Conservation (phyloP, 768 basidiomycete species). For the Tylopilus subfusipes region DNA sequence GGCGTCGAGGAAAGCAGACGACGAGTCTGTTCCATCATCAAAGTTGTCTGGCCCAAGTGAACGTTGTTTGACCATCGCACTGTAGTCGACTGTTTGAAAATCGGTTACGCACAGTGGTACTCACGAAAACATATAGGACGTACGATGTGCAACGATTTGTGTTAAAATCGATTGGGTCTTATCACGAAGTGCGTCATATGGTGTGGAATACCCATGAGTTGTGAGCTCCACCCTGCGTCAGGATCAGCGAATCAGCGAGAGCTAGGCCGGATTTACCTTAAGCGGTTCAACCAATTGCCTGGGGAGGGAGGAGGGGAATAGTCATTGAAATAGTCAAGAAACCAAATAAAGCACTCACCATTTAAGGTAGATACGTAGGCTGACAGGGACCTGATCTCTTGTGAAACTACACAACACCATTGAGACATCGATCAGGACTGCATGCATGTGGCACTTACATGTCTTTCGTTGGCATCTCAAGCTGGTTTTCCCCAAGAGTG, state of each 20-base stretch:
- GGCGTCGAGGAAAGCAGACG: conserved; percentile 78
- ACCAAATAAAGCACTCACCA: conserved; percentile 42
- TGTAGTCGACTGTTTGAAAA: conserved; percentile 43
- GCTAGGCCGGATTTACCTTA: conserved; percentile 30
- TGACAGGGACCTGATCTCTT: conserved; percentile 82
- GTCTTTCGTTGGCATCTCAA: conserved; percentile 86
- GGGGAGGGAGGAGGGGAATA: background rate
- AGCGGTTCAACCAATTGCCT: conserved; percentile 53
- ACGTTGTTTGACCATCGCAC: conserved; percentile 73
- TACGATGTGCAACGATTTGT: conserved; percentile 78
- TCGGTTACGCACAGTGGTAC: background rate
- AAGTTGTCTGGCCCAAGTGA: conserved; percentile 73
- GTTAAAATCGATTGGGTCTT: conserved; percentile 87
- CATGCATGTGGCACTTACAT: conserved; percentile 46
- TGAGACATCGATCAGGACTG: background rate
- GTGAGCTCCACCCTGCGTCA: conserved; percentile 52
- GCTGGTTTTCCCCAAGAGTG: conserved; percentile 78
- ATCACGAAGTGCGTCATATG: conserved; percentile 73
- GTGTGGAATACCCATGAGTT: conserved; percentile 80
- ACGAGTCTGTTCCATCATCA: conserved; percentile 65
- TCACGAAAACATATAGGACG: conserved; percentile 21
- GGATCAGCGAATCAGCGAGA: conserved; percentile 36
- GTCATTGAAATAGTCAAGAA: background rate
- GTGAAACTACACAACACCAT: conserved; percentile 53
- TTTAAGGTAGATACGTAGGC: conserved; percentile 79